A percentile compares a stretch with the other conserved stretches of the same genome.
Conservation (phyloP, 2,329 filamentous ascomycete species). For the Escovopsis weberi region DNA sequence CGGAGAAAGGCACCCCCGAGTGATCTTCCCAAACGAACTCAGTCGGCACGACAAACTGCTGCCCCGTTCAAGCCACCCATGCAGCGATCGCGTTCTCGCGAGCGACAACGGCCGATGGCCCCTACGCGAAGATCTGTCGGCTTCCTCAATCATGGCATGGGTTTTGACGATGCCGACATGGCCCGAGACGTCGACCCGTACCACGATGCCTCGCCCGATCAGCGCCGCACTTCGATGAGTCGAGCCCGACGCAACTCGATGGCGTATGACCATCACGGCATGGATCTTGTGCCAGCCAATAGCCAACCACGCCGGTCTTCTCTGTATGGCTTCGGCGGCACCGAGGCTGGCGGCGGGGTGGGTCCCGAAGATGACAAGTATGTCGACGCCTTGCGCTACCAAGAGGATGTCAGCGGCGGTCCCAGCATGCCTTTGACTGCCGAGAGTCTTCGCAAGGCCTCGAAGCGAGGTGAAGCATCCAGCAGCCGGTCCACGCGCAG, state of each 20-base stretch:
- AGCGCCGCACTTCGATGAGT: constrained; percentile 16
- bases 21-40: constrained; percentile 19
- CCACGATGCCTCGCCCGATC: constrained; percentile 24
- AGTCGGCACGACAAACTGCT: constrained; percentile 16
- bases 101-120: constrained; percentile 16
- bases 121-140: constrained; percentile 17
- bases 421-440: constrained; percentile 36
- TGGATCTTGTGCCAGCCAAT: constrained; percentile 25
- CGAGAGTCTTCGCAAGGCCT: constrained; percentile 38
- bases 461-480: constrained; percentile 27
- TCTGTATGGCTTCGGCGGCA: constrained; percentile 22
- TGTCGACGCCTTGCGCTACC: constrained; percentile 28
- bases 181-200: constrained; percentile 22
- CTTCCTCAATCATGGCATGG: constrained; percentile 14
- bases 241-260: constrained; percentile 21
- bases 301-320: constrained; percentile 24
- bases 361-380: constrained; percentile 26
- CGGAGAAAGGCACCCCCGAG: constrained; percentile 36
- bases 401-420: constrained; percentile 35
- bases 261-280: constrained; percentile 23
- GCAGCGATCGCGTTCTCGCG: constrained; percentile 11
- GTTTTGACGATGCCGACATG: constrained; percentile 26
- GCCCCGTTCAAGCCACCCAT: constrained; percentile 17
- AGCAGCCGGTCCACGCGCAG: constrained; percentile 44
- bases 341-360: constrained; percentile 18